Evolutionary conservation across 768 basidiomycete genomes (phyloP).

Genomic region (Hypholoma fasciculare): DNA sequence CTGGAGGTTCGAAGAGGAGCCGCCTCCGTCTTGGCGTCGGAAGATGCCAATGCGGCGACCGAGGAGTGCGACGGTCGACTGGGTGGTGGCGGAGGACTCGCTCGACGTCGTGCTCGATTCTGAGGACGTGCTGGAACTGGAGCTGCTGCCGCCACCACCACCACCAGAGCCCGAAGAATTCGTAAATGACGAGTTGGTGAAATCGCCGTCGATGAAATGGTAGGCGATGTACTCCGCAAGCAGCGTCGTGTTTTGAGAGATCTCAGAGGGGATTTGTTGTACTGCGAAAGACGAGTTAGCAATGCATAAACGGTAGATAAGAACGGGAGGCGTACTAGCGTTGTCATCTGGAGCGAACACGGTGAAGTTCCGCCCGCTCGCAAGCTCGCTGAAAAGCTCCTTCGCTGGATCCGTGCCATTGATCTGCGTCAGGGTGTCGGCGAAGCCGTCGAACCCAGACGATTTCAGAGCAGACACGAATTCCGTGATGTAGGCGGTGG

Average conservation of each 20-base stretch:
- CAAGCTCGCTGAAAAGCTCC: constrained; percentile 41
- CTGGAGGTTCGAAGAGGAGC: neutral
- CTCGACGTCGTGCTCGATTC: too few species aligned
- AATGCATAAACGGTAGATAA: constrained; percentile 13
- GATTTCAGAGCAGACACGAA: constrained; percentile 38
- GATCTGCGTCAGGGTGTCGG: constrained; percentile 36
- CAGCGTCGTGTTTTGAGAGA: constrained; percentile 19
- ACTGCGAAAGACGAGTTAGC: constrained; percentile 22
- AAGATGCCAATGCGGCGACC: neutral
- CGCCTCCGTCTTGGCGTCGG: neutral
- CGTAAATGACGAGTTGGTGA: constrained; percentile 25
- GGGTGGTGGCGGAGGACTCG: neutral
- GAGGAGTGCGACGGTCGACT: neutral
- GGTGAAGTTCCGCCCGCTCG: constrained; percentile 41
- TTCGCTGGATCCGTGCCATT: constrained; percentile 45
- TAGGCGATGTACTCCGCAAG: constrained; percentile 55
- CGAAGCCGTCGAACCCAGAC: constrained; percentile 43
- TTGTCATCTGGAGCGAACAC: constrained; percentile 59
- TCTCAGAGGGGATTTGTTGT: constrained; percentile 24
- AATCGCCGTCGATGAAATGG: constrained; percentile 56
- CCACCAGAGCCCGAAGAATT: neutral
- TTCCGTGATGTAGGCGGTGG: neutral
- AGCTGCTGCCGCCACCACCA: neutral
- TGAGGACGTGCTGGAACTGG: neutral
- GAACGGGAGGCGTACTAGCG: constrained; percentile 43